Evolutionary conservation across 768 basidiomycete species (phyloP).

Genomic region (Auriscalpium vulgare): DNA sequence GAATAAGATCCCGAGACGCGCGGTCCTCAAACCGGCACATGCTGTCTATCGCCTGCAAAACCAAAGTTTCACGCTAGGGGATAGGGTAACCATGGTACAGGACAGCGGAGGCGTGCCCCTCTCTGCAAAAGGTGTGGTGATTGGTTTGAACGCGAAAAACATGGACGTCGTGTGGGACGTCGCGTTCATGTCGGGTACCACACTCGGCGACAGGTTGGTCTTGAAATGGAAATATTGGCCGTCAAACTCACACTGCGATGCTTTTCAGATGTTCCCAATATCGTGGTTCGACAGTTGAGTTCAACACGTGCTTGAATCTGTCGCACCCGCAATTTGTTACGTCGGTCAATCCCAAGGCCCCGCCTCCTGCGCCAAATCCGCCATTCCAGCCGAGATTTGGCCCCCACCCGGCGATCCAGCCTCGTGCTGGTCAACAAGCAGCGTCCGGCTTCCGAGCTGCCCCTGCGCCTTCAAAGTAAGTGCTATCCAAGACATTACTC

Average conservation of each 20-base stretch:
- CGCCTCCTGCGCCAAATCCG: conserved; percentile 32
- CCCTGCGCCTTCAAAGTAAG: conserved; percentile 27
- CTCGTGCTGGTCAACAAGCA: conserved; percentile 42
- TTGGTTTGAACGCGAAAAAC: conserved; percentile 77
- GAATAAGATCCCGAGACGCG: conserved; percentile 87
- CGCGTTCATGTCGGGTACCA: conserved; percentile 88
- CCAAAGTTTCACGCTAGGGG: conserved; percentile 81
- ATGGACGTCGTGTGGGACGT: conserved; percentile 98
- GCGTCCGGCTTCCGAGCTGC: conserved; percentile 64
- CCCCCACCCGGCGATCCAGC: conserved; percentile 53
- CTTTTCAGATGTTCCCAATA: conserved; percentile 75
- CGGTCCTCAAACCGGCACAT: conserved; percentile 88
- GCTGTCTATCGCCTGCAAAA: conserved; percentile 84
- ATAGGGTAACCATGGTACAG: conserved; percentile 93
- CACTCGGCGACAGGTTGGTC: conserved; percentile 70
- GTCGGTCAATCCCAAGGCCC: conserved; percentile 55
- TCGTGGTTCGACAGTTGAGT: conserved; percentile 83
- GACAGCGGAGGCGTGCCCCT: conserved; percentile 91
- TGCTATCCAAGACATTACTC: not conserved
- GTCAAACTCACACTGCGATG: no score
- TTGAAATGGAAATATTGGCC: conserved; percentile 2
- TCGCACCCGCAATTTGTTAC: conserved; percentile 79
- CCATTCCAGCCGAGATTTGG: conserved; percentile 67
- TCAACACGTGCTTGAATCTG: conserved; percentile 85
- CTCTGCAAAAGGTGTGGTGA: conserved; percentile 86